A percentile compares a stretch with the other conserved stretches of the same genome.
Conservation (phyloP, 2,329 filamentous ascomycete genomes). For the Phialophora chinensis region DNA sequence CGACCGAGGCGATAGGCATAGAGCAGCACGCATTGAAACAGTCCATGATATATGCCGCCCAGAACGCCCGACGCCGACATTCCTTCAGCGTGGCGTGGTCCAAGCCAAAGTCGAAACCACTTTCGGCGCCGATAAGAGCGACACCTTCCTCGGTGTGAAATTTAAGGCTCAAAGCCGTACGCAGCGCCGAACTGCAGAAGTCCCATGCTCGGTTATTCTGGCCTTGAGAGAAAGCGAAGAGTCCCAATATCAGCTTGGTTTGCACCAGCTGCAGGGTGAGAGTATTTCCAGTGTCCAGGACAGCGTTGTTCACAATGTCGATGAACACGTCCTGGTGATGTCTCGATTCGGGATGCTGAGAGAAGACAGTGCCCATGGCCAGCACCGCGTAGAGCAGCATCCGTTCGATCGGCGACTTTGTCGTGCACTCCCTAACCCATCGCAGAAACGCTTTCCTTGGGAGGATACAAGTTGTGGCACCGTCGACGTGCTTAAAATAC, state of each 20-base stretch:
- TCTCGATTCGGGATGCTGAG: conserved; percentile 49
- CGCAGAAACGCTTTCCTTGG: conserved; percentile 59
- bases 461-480: conserved; percentile 62
- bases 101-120: conserved; percentile 63
- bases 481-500: conserved; percentile 65
- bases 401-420: conserved; percentile 60
- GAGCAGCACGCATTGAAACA: conserved; percentile 67
- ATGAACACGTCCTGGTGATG: conserved; percentile 56
- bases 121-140: conserved; percentile 53
- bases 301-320: conserved; percentile 64
- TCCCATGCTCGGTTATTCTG: conserved; percentile 68
- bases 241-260: conserved; percentile 67
- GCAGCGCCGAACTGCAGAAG: conserved; percentile 66
- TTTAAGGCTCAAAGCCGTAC: conserved; percentile 64
- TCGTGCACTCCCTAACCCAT: conserved; percentile 58
- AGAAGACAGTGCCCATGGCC: conserved; percentile 63
- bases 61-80: conserved; percentile 72
- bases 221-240: conserved; percentile 69
- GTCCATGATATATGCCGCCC: conserved; percentile 73
- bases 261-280: conserved; percentile 70
- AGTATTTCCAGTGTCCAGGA: conserved; percentile 57
- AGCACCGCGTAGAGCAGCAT: conserved; percentile 68
- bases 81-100: conserved; percentile 66
- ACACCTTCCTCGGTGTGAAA: conserved; percentile 67
- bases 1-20: conserved; percentile 61